These are phyloP conservation scores for Fusarium succisae DNA, from an alignment of 2,329 filamentous ascomycete genomes.

Conservation along the genomic window DNA sequence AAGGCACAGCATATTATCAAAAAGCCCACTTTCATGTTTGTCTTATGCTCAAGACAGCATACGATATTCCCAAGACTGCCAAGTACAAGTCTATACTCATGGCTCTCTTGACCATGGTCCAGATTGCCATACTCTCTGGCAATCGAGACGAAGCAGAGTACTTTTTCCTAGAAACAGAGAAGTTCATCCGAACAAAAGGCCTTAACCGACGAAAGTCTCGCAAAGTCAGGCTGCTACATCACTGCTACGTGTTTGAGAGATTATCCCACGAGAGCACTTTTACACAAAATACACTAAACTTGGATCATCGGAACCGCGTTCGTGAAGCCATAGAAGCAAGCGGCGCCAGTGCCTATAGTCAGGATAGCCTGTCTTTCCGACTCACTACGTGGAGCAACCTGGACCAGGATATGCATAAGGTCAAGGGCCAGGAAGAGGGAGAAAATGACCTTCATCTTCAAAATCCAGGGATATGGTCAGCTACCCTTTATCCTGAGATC, in stretches of 20 bases:
- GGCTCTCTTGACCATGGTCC: conserved; percentile 30
- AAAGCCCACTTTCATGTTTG: conserved; percentile 2
- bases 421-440: conserved; percentile 17
- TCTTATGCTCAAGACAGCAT: conserved; percentile 15
- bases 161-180: conserved; percentile 31
- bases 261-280: conserved; percentile 23
- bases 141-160: conserved; percentile 24
- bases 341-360: conserved; percentile 6
- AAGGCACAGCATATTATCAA: conserved; percentile 15
- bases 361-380: conserved; percentile 15
- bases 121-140: conserved; percentile 14
- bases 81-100: conserved; percentile 34
- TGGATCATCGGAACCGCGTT: conserved; percentile 9
- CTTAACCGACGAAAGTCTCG: conserved; percentile 24
- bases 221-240: conserved; percentile 22
- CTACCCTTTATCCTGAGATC: conserved; percentile 28
- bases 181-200: conserved; percentile 24
- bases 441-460: conserved; percentile 33
- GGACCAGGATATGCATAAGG: conserved; percentile 21
- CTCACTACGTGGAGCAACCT: conserved; percentile 19
- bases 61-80: conserved; percentile 20
- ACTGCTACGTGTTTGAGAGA: conserved; percentile 27
- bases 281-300: not conserved
- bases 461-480: conserved; percentile 26
- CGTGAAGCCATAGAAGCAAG: conserved; percentile 28